Conservation (phyloP, 345 rosid genomes). For the Camelina hispida region DNA sequence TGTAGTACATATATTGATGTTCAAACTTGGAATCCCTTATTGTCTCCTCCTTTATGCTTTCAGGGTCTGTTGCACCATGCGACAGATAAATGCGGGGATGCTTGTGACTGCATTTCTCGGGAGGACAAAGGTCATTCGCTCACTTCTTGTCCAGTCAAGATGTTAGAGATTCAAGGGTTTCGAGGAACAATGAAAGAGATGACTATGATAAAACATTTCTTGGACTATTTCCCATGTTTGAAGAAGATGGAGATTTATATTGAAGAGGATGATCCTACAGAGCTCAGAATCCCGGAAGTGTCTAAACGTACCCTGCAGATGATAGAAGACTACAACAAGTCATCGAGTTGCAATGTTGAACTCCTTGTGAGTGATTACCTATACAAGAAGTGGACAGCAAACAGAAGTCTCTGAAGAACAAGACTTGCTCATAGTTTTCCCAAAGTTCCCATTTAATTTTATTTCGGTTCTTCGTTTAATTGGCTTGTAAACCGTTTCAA, state of each 20-base stretch:
- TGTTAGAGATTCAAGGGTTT: slow-evolving; percentile 16
- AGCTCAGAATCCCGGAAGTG: not conserved
- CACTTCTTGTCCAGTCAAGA: slow-evolving; percentile 16
- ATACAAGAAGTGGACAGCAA: no score
- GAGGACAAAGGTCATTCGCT: slow-evolving; percentile 18
- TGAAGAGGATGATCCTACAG: not conserved
- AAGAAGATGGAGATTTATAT: not conserved
- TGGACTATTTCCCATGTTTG: not conserved
- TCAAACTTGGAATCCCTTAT: not conserved
- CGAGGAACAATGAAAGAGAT: not conserved
- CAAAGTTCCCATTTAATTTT: no score
- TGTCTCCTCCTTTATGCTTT: not conserved
- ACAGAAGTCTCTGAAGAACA: no score
- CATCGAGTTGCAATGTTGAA: no score
- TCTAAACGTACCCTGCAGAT: not conserved
- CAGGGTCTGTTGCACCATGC: slow-evolving; percentile 15
- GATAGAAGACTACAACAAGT: no score
- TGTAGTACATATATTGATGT: not conserved
- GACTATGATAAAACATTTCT: slow-evolving; percentile 14
- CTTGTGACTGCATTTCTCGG: slow-evolving; percentile 1
- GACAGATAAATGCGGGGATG: slow-evolving; percentile 12
- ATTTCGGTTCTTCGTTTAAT: no score
- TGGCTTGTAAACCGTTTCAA: no score
- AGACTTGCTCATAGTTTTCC: no score
- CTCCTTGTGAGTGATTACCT: no score